These are phyloP conservation scores for Rubroshorea leprosula DNA, from an alignment of 345 rosid genomes.

Conservation along the genomic window DNA sequence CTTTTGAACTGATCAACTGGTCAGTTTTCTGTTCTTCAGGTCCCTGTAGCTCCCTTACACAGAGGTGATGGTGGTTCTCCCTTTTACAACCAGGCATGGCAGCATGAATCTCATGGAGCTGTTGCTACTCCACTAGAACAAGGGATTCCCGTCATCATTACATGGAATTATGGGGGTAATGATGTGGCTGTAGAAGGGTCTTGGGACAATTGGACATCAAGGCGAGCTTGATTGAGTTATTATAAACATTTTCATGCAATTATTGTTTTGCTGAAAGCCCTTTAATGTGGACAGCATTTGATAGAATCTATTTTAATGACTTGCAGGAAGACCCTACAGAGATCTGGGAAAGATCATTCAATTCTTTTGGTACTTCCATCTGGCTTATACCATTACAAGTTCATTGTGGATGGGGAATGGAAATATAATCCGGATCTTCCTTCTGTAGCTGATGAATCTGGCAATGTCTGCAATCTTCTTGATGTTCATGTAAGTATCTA, in stretches of 20 bases:
- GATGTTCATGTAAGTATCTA: constrained; percentile 66
- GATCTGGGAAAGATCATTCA: constrained; percentile 79
- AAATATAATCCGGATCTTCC: constrained; percentile 84
- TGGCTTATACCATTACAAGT: constrained; percentile 80
- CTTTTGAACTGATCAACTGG: constrained; percentile 14
- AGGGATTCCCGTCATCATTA: constrained; percentile 71
- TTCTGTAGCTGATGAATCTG: constrained; percentile 57
- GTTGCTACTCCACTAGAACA: constrained; percentile 37
- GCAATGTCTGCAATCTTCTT: constrained; percentile 67
- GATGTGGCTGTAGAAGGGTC: constrained; percentile 89
- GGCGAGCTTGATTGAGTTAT: constrained; percentile 27
- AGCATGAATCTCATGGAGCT: constrained; percentile 42
- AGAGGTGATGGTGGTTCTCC: constrained; percentile 41
- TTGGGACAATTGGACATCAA: constrained; percentile 86
- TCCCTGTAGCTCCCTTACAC: constrained; percentile 60
- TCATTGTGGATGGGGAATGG: constrained; percentile 80
- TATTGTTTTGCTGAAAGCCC: not conserved
- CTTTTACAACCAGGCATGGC: constrained; percentile 40
- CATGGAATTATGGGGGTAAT: constrained; percentile 86
- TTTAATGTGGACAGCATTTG: constrained; percentile 4
- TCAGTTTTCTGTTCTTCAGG: constrained; percentile 32
- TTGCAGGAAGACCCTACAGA: constrained; percentile 67
- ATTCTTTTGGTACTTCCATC: constrained; percentile 71
- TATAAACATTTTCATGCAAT: constrained; percentile 1
- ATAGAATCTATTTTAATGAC: constrained; percentile 13